Evolutionary conservation across 768 basidiomycete species (phyloP), one percentile per base, ranked within the genome.

Genomic region (Nevesoporus exiguus): DNA sequence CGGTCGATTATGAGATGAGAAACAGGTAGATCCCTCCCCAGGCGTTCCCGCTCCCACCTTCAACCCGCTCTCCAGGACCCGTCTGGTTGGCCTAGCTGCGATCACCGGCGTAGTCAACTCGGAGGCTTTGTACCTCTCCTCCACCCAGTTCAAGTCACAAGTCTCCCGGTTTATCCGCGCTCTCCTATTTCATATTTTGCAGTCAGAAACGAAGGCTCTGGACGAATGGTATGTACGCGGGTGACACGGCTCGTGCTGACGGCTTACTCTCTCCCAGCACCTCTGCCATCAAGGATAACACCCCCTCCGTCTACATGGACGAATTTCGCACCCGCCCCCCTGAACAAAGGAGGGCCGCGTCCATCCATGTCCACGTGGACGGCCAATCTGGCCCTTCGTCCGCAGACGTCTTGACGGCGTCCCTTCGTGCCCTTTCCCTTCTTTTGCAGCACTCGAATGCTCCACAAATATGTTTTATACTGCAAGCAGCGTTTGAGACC

Each of bases 361-460:
- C 93, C 2, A 88, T 97, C 14, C 93, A 95, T 66, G 74, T 87
- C 9, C 93, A 96, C 66, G 72, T 93, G 15, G 88, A 95, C 59
- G 93, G 93, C 10, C 90, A 97, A 62, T 82, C 84, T 47, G 93
- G 93, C 0, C 93, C 94, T 24, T 80, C 84, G 1, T 76, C 74
- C 47, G 69, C 73, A 1, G 93, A 94, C 60, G 88, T 96, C 24
- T 80, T 86, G 0, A 83, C 81, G 34, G 87, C 90, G 8, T 78
- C 85, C 2, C 74, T 97, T 29, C 81, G 85, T 25, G 85, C 86
- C 1, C 68, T 93, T 9, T 85, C 85, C 48, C 79, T 84, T 3
- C 73, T 98, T 7, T 70, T 94, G 29, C 82, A 77, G 24, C 90
- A 91, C 61, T 84, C 90, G 5, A 88, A 88, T 59, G 86, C 86